phyloP scores from a whole-genome alignment of 1,139 yeast species.

The Candida sanyaensis region DNA sequence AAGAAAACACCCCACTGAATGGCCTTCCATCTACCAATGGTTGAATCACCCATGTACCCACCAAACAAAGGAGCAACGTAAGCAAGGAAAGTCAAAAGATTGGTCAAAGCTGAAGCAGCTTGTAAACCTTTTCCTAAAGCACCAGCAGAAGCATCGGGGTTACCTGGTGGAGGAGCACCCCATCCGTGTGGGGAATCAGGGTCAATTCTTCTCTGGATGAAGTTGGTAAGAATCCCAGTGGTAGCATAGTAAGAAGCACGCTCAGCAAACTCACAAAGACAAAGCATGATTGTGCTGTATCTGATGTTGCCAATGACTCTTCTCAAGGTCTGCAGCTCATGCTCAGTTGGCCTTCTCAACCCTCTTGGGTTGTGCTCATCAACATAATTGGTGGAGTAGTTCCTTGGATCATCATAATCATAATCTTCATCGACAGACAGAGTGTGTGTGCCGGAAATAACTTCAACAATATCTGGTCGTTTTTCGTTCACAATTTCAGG shows the following conservation, averaged over 20 bases:
- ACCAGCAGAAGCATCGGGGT: constrained; percentile 36
- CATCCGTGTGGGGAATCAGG: constrained; percentile 50
- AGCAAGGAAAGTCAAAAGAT: constrained; percentile 42
- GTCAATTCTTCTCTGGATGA: constrained; percentile 53
- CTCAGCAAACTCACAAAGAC: constrained; percentile 48
- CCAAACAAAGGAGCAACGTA: constrained; percentile 46
- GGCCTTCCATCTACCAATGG: constrained; percentile 41
- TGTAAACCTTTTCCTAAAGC: constrained; percentile 47
- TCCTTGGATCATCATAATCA: constrained; percentile 22
- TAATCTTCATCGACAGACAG: constrained; percentile 22
- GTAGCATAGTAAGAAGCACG: constrained; percentile 49
- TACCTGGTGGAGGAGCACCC: constrained; percentile 43
- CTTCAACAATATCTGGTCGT: too few relatives aligned
- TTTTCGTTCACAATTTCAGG: too few relatives aligned
- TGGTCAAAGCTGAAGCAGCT: constrained; percentile 41
- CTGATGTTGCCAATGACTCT: constrained; percentile 33
- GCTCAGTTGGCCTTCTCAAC: constrained; percentile 37
- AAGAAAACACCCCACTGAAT: constrained; percentile 42
- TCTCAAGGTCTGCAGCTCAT: constrained; percentile 48
- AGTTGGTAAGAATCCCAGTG: constrained; percentile 41
- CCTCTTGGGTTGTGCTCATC: constrained; percentile 38
- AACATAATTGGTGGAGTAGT: constrained; percentile 26
- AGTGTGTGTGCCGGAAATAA: not conserved
- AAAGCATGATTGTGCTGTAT: constrained; percentile 32
- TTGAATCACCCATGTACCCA: constrained; percentile 46